These are phyloP conservation scores for Yamadazyma dushanensis DNA, from an alignment of 1,139 yeast species.

Conservation along the genomic window DNA sequence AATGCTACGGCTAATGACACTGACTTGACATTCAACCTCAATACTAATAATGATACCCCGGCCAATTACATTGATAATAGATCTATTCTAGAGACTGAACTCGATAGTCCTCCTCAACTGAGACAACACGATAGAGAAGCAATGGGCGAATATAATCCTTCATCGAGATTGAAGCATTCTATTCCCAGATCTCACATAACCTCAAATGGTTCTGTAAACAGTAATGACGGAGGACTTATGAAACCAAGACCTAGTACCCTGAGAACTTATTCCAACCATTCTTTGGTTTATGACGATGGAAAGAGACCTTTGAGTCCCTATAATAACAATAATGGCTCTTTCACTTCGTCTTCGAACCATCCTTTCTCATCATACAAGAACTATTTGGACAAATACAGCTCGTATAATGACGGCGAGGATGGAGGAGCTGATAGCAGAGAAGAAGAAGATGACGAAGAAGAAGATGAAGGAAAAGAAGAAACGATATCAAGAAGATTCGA, in stretches of 20 bases:
- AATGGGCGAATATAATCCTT: not conserved
- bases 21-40: constrained; percentile 2
- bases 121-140: not conserved
- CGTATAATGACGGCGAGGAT: constrained; percentile 13
- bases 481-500: constrained; percentile 6
- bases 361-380: not conserved
- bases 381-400: constrained; percentile 5
- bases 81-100: constrained; percentile 1
- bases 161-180: not conserved
- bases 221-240: not conserved
- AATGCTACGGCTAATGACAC: not conserved
- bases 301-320: constrained; percentile 12
- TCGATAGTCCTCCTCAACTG: constrained; percentile 3
- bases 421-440: constrained; percentile 4
- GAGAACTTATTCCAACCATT: constrained; percentile 14
- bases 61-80: not conserved
- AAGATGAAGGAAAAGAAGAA: constrained; percentile 7
- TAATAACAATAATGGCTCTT: constrained; percentile 8
- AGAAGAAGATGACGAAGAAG: constrained; percentile 9
- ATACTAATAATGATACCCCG: not conserved
- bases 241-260: constrained; percentile 12
- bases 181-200: not conserved
- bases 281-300: constrained; percentile 6
- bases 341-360: constrained; percentile 5
- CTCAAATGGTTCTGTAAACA: not conserved